Evolutionary conservation across 202 grass and related monocot species (phyloP).

Genomic region (Zizania palustris): DNA sequence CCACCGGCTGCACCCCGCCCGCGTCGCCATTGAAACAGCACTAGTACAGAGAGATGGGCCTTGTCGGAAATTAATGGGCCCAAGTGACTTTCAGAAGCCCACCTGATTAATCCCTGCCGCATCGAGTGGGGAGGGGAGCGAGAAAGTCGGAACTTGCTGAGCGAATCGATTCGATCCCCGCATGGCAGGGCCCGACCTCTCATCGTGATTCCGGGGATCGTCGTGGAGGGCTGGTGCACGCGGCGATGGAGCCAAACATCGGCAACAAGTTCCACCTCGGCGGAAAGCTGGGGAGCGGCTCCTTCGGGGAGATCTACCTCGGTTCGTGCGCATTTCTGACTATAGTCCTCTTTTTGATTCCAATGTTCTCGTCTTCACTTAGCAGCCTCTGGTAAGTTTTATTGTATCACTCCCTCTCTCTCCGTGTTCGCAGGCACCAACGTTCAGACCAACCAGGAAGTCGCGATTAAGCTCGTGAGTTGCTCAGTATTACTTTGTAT

Average conservation of each 20-base stretch:
- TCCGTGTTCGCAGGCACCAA: slow-evolving; percentile 61
- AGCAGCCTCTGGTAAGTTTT: slow-evolving; percentile 17
- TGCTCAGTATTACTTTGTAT: not conserved
- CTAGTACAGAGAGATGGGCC: too few species aligned
- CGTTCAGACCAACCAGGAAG: slow-evolving; percentile 88
- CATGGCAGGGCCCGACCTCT: slow-evolving; percentile 28
- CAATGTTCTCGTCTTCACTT: slow-evolving; percentile 33
- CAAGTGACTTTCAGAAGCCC: too few species aligned
- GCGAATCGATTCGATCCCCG: slow-evolving; percentile 5
- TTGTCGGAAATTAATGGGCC: too few species aligned
- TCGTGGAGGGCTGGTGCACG: not conserved
- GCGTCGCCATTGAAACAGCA: too few species aligned
- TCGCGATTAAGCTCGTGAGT: slow-evolving; percentile 88
- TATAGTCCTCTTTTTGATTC: slow-evolving; percentile 24
- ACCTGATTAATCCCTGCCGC: too few species aligned
- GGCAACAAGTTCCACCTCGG: slow-evolving; percentile 91
- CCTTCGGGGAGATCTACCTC: too few species aligned
- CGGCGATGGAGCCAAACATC: slow-evolving; percentile 83
- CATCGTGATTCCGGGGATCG: slow-evolving; percentile 23
- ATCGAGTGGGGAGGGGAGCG: not conserved
- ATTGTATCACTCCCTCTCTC: not conserved
- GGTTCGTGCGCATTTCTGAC: slow-evolving; percentile 49
- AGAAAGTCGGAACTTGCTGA: too few species aligned
- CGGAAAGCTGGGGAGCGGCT: slow-evolving; percentile 91
- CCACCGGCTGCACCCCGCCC: too few species aligned